Evolutionary conservation across 305 asterid species (phyloP), one percentile per base, ranked within the genome.

Genomic region (Fraxinus angustifolia): DNA sequence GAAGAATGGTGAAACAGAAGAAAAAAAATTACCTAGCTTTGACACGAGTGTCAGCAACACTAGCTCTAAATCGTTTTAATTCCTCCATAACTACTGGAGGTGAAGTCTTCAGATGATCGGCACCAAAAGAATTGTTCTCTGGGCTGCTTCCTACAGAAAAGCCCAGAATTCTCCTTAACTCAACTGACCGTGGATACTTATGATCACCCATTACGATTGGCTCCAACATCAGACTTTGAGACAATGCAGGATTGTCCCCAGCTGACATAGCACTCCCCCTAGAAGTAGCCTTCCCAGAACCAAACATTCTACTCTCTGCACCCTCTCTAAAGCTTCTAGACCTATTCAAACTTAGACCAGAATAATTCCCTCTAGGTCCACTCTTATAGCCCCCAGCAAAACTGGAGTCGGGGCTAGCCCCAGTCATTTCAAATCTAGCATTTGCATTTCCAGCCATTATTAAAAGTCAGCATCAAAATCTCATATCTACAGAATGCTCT

Each of bases 371-470:
- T 80, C 97, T 90, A 83, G 85, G 98, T 81, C 91, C 89, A 85
- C 81, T 91, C 77, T 88, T 86, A 88, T 89, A 91, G 86, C 85
- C 91, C 76, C 96, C 97, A 58, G 90, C 60, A 87, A 89, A 90
- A 79, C 89, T 83, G 7, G 91, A 84, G 71, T 93, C 98, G 2
- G 96, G 89, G 85, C 96, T 92, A 82, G 91, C 90, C 81, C 94
- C 88, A 36, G 85, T 83, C 86, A 90, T 86, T 82, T 93, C 97
- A 83, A 86, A 90, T 83, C 97, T 91, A 45, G 90, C 73, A 87
- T 45, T 45, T 45, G n/a, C 56, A 45, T 90, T 93, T 85, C 98
- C 99, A 83, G 93, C 97, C 98, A 96, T 96, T 35, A 78, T 79
- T 31, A 70, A 70, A 31, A 70, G 40, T 33, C 56, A 84, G 80